Base-by-base conservation (phyloP, 1,139 yeast genomes). In the Yamadazyma jaroonii region DNA sequence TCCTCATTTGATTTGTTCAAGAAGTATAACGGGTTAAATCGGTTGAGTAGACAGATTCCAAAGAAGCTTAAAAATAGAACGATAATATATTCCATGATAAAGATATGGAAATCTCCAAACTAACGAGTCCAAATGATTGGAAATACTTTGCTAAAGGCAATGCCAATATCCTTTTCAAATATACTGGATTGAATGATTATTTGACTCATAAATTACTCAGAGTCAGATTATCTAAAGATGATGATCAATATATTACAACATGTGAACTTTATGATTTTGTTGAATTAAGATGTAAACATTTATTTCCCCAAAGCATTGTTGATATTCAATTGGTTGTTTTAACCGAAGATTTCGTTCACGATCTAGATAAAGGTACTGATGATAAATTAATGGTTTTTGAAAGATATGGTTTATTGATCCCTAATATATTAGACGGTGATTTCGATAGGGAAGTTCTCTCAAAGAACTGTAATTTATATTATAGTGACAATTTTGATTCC, bases 141-240 rank as follows among this genome's bases (percentile, higher is more conserved):
- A 48, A 49, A 20, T 70, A 63, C 50, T 68, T 67, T 43, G 73
- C 74, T 24, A 69, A 66, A 41, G 77, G 77, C 2, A 62, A 62
- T 36, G 77, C 77, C 35, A 71, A 71, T 43, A 64, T 69, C n/a
- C 53, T 71, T 23, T 68, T 69, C 50, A 55, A 61, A 36, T 71
- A 71, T 42, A 55, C 56, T 5, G 77, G 77, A 4, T 40, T 43
- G 24, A 61, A 66, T 41, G 71, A 64, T 40, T 61, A 59, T 40
- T 54, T 71, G 28, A 51, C 57, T 30, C 63, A 59, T 36, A 67
- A 66, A 42, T 52, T 71, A 22, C 52, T 71, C 26, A 51, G 76
- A 24, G 55, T 68, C 28, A 57, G 76, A 34, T 47, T 71, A 24
- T 45, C 52, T 9, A 69, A 70, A 45, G 59, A 62, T 23, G 61